Conservation (phyloP, 257 asterid genomes). For the Nicotiana benthamiana region DNA sequence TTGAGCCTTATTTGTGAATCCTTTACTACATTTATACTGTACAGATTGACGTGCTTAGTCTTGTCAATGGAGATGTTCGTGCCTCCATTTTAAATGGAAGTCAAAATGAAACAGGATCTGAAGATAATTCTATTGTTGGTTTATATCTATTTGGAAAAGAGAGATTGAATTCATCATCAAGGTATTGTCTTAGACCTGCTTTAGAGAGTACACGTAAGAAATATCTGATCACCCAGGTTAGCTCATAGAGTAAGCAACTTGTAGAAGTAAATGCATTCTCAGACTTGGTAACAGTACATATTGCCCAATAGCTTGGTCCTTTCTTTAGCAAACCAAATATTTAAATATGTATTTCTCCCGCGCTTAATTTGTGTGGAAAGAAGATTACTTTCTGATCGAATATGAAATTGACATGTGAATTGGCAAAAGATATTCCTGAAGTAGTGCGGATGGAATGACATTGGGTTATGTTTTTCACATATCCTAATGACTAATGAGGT, state of each 20-base stretch:
- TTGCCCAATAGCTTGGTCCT: not conserved
- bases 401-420: not conserved
- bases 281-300: not conserved
- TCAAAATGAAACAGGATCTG: slow-evolving; percentile 28
- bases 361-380: not conserved
- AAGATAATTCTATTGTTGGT: slow-evolving; percentile 44
- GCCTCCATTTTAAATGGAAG: slow-evolving; percentile 36
- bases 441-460: not conserved
- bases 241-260: not conserved
- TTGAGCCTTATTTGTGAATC: slow-evolving; percentile 7
- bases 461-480: not conserved
- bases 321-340: not conserved
- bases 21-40: slow-evolving; percentile 6
- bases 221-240: not conserved
- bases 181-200: slow-evolving; percentile 24
- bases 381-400: not conserved
- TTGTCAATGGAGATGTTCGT: slow-evolving; percentile 55
- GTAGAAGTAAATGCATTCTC: not conserved
- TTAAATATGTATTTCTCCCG: not conserved
- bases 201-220: not conserved
- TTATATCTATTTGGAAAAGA: slow-evolving; percentile 62
- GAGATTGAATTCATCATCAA: slow-evolving; percentile 40
- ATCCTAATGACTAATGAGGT: not conserved
- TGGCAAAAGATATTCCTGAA: not conserved
- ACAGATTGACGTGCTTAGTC: slow-evolving; percentile 74